Percentiles rank a stretch among this genome's conserved stretches.
These are phyloP conservation scores for Xylaria sp. DNA, from an alignment of 2,329 filamentous ascomycete genomes.

Conservation along the genomic window DNA sequence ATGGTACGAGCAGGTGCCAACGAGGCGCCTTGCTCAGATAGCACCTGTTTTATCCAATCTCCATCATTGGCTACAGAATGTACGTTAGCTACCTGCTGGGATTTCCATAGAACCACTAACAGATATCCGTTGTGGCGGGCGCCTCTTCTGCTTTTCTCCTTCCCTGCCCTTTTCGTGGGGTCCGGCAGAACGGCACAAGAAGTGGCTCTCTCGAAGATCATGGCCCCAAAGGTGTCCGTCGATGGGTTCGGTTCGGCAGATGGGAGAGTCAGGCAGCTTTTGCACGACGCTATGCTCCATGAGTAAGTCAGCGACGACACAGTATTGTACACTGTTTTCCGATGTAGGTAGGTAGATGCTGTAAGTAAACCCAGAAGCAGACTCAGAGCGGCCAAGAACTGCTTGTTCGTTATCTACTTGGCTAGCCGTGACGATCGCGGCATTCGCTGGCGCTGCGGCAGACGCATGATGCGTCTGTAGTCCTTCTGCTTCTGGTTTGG, in stretches of 20 bases:
- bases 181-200: slow-evolving; percentile 17
- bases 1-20: slow-evolving; percentile 11
- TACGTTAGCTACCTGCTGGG: neutral
- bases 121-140: neutral
- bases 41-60: neutral
- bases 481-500: neutral
- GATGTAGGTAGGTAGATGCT: neutral
- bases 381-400: neutral
- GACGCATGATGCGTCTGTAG: neutral
- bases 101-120: neutral
- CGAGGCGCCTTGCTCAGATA: slow-evolving; percentile 3
- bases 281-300: neutral
- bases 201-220: slow-evolving; percentile 19
- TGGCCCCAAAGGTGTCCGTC: slow-evolving; percentile 14
- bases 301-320: neutral
- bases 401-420: neutral
- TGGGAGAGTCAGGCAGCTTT: slow-evolving; percentile 10
- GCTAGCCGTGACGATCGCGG: slow-evolving; percentile 10
- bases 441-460: neutral
- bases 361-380: too few relatives aligned
- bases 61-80: neutral
- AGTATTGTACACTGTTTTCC: neutral
- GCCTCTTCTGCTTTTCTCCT: neutral
- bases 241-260: slow-evolving; percentile 22
- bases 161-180: neutral